phyloP scores from a whole-genome alignment of 768 basidiomycete species.

The Pleurotus platypus region DNA sequence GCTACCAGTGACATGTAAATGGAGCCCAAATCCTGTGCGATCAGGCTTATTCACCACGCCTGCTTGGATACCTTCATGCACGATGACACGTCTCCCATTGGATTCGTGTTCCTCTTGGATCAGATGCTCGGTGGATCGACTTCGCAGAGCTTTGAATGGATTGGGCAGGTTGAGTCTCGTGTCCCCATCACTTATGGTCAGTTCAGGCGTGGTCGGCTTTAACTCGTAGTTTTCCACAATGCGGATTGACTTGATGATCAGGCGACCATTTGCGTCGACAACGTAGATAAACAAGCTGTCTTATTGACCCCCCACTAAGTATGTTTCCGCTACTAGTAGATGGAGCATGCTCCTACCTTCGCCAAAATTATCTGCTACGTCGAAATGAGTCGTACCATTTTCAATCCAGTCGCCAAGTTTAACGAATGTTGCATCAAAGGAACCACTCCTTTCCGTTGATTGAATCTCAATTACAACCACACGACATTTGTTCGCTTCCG shows the following conservation, averaged over 20 bases:
- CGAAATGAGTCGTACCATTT: slow-evolving; percentile 31
- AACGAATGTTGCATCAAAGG: slow-evolving; percentile 34
- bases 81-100: slow-evolving; percentile 7
- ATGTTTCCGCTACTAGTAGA: neutral
- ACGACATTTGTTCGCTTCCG: slow-evolving; percentile 31
- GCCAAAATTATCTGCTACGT: too few species aligned
- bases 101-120: slow-evolving; percentile 11
- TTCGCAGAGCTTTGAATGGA: slow-evolving; percentile 56
- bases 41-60: too few species aligned
- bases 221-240: neutral
- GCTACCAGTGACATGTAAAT: slow-evolving; percentile 13
- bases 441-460: slow-evolving; percentile 19
- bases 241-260: slow-evolving; percentile 25
- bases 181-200: neutral
- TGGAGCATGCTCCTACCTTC: too few species aligned
- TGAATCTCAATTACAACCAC: slow-evolving; percentile 36
- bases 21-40: too few species aligned
- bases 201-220: neutral
- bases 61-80: too few species aligned
- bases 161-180: slow-evolving; percentile 50
- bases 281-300: slow-evolving; percentile 37
- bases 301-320: slow-evolving; percentile 21
- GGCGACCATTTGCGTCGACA: slow-evolving; percentile 37
- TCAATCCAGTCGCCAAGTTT: slow-evolving; percentile 54
- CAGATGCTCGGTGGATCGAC: slow-evolving; percentile 46